phyloP scores from a whole-genome alignment of 73 alveolate species.

The Urostyla sp. region DNA sequence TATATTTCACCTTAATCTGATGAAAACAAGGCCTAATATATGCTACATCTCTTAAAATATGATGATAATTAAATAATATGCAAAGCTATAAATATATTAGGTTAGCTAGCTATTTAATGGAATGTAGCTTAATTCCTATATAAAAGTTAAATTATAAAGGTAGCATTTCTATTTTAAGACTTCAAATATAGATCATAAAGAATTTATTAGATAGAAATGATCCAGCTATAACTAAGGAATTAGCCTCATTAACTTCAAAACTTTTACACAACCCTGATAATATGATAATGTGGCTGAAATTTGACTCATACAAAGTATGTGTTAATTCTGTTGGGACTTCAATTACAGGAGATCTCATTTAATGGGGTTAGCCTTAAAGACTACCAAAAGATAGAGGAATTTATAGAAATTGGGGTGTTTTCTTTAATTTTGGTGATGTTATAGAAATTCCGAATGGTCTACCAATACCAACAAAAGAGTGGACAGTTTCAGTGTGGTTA shows the following conservation, averaged over 20 bases:
- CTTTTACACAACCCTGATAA: constrained; percentile 31
- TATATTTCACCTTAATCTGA: constrained; percentile 24
- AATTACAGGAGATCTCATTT: not conserved
- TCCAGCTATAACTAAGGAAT: constrained; percentile 38
- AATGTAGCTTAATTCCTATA: constrained; percentile 34
- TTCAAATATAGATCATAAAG: not conserved
- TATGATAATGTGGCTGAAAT: constrained; percentile 54
- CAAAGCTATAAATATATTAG: constrained; percentile 30
- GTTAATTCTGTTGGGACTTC: constrained; percentile 44
- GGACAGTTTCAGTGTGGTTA: constrained; percentile 55
- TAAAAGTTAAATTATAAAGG: constrained; percentile 10
- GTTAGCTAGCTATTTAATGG: constrained; percentile 38
- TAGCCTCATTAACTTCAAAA: not conserved
- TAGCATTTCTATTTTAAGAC: no score
- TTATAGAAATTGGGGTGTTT: constrained; percentile 60
- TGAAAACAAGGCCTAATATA: constrained; percentile 29
- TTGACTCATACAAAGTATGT: constrained; percentile 8
- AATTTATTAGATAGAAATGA: constrained; percentile 29
- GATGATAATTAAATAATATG: constrained; percentile 43
- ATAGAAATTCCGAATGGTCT: constrained; percentile 25
- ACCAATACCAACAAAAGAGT: not conserved
- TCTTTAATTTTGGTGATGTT: constrained; percentile 48
- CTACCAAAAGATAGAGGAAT: constrained; percentile 56
- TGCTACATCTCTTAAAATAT: constrained; percentile 11
- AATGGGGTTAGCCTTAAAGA: constrained; percentile 43